Conservation (phyloP, 2,329 filamentous ascomycete species). For the Xylaria sp. region DNA sequence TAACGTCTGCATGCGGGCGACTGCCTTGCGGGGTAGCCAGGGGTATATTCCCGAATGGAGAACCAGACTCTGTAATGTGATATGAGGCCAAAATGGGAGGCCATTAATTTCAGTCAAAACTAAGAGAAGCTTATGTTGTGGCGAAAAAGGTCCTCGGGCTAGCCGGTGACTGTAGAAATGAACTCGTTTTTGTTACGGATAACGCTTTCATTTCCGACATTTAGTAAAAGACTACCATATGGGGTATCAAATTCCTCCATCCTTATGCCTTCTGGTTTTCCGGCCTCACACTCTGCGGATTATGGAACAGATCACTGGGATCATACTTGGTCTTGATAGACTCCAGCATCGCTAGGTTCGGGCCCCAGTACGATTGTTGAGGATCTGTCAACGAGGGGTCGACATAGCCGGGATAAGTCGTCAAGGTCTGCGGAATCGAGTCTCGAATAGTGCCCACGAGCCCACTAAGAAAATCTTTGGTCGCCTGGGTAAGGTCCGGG, state of each 20-base stretch:
- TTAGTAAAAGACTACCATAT: conserved; percentile 2
- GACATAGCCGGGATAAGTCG: conserved; percentile 72
- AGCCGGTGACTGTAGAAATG: neutral
- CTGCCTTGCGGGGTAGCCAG: conserved; percentile 29
- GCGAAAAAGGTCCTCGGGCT: too few species aligned
- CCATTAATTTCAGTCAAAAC: neutral
- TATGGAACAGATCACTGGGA: conserved; percentile 65
- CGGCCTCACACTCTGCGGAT: conserved; percentile 65
- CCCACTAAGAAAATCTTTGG: conserved; percentile 62
- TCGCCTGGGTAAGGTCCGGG: conserved; percentile 57
- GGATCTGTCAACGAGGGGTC: conserved; percentile 62
- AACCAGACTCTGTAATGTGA: neutral
- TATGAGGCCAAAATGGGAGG: neutral
- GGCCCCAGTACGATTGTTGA: conserved; percentile 66
- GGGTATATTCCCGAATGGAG: conserved; percentile 7
- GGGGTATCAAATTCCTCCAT: conserved; percentile 19
- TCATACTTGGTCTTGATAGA: conserved; percentile 65
- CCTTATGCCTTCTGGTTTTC: conserved; percentile 9
- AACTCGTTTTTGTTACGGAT: conserved; percentile 3
- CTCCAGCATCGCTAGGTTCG: conserved; percentile 60
- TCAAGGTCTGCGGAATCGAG: conserved; percentile 54
- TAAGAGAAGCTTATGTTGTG: neutral
- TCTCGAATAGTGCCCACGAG: conserved; percentile 59
- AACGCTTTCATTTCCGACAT: neutral
- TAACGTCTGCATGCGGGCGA: neutral